Percentiles rank a stretch among this genome's conserved stretches.
Evolutionary conservation across 306 rosid genomes (phyloP).

Genomic region (Neltuma alba): DNA sequence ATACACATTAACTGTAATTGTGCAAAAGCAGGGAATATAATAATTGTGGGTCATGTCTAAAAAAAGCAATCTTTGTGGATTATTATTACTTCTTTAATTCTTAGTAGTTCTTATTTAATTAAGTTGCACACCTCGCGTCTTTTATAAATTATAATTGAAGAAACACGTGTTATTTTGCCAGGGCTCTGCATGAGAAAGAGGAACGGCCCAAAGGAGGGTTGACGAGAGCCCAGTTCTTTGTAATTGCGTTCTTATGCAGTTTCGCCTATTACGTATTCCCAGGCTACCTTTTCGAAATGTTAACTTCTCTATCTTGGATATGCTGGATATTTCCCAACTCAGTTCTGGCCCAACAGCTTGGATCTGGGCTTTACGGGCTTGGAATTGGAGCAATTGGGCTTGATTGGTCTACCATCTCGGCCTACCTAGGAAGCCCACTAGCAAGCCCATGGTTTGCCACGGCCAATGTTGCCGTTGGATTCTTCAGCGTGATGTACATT

Average conservation of each 20-base stretch:
- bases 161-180: constrained; percentile 17
- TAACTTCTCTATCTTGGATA: constrained; percentile 82
- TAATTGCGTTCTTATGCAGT: constrained; percentile 83
- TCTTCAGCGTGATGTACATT: constrained; percentile 64
- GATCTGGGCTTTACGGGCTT: constrained; percentile 82
- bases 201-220: constrained; percentile 61
- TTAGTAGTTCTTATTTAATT: not conserved
- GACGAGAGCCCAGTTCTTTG: constrained; percentile 74
- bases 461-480: constrained; percentile 85
- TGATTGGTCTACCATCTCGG: constrained; percentile 86
- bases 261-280: constrained; percentile 88
- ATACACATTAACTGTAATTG: not conserved
- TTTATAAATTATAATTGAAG: not conserved
- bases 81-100: not conserved
- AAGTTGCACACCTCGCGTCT: too few relatives aligned
- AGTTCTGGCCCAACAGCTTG: constrained; percentile 80
- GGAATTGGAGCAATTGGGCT: constrained; percentile 72
- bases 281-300: constrained; percentile 77
- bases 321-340: constrained; percentile 79
- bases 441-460: constrained; percentile 99
- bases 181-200: constrained; percentile 89
- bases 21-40: not conserved
- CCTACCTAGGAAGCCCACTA: constrained; percentile 94
- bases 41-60: not conserved
- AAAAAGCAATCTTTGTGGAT: not conserved